Conservation (phyloP, 2,329 filamentous ascomycete genomes). For the Ophiostoma ips region DNA sequence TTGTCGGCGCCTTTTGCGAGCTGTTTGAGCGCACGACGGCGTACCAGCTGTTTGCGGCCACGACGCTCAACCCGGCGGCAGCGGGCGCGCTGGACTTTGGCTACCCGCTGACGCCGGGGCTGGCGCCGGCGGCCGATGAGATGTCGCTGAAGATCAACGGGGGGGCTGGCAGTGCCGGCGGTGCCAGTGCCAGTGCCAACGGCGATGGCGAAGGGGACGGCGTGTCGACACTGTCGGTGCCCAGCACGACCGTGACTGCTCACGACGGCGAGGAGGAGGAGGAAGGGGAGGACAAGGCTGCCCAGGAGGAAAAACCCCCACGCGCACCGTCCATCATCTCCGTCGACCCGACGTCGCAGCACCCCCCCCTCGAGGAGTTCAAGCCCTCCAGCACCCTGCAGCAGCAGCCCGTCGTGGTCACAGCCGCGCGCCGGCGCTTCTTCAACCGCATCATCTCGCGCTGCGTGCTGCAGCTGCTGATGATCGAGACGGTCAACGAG, state of each 20-base stretch:
- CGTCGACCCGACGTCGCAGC: slow-evolving; percentile 26
- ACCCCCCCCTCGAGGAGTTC: slow-evolving; percentile 63
- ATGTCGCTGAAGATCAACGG: slow-evolving; percentile 41
- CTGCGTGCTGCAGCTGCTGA: slow-evolving; percentile 90
- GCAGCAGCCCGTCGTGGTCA: slow-evolving; percentile 83
- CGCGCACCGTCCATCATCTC: neutral
- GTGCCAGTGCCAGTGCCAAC: slow-evolving; percentile 18
- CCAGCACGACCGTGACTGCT: slow-evolving; percentile 17
- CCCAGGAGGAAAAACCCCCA: slow-evolving; percentile 15
- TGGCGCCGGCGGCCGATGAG: slow-evolving; percentile 25
- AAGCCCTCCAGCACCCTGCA: slow-evolving; percentile 62
- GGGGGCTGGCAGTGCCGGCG: slow-evolving; percentile 13
- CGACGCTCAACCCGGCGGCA: slow-evolving; percentile 39
- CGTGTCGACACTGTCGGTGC: slow-evolving; percentile 16
- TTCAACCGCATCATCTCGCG: slow-evolving; percentile 99
- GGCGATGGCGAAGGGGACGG: slow-evolving; percentile 23
- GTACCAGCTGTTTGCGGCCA: slow-evolving; percentile 86
- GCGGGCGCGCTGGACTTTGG: slow-evolving; percentile 38
- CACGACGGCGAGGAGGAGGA: slow-evolving; percentile 21
- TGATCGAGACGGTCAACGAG: slow-evolving; percentile 99
- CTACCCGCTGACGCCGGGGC: slow-evolving; percentile 26
- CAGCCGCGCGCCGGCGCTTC: slow-evolving; percentile 80
- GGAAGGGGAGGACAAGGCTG: slow-evolving; percentile 13
- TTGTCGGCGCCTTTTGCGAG: slow-evolving; percentile 91
- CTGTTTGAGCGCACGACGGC: slow-evolving; percentile 91